Base-by-base conservation (phyloP, 177 flowering plant genomes). In the Vitis hybrid region DNA sequence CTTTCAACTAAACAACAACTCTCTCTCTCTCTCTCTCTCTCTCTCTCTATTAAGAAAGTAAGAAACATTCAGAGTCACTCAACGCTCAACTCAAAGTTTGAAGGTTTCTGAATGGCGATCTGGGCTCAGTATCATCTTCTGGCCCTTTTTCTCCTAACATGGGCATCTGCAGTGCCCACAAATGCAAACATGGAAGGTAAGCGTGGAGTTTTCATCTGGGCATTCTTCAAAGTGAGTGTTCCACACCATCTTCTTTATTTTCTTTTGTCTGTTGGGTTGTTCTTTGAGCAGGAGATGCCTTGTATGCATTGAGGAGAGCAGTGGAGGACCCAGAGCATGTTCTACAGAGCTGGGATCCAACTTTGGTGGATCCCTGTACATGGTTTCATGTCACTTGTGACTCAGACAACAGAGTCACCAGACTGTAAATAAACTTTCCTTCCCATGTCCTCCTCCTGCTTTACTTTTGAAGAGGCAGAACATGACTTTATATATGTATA, bases 301-400 rank as follows among this genome's bases (percentile, higher is more conserved):
- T 92, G 13, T 86, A 82, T 71, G 88, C 93, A 1, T 61, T 88
- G 74, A 87, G 91, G 56, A 90, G 83, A 62, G 82, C 83, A 0
- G 79, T 92, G 52, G 69, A 79, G 59, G 97, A 92, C 68, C 97
- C 97, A 13, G 78, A 74, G 13, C 76, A 80, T 56, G 94, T 90
- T 49, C 74, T 90, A 16, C 79, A 83, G 75, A 90, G 97, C 77
- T 92, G 96, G 97, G 94, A 92, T 81, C 96, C 97, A 15, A 90
- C 95, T 1, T 69, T 90, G 65, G 97, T 90, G 29, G 86, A 90
- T 73, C 95, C 97, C 0, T 92, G 97, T 64, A 90, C 97, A 31
- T 92, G 97, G 97, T 90, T 90, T 75, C 97, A 90, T 67, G 88
- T 92, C 26, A 90, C 95, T 56, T 92, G 97, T 50, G 85, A 90